These are phyloP conservation scores for Lachancea meyersii DNA, from an alignment of 805 yeast genomes.

Conservation along the genomic window DNA sequence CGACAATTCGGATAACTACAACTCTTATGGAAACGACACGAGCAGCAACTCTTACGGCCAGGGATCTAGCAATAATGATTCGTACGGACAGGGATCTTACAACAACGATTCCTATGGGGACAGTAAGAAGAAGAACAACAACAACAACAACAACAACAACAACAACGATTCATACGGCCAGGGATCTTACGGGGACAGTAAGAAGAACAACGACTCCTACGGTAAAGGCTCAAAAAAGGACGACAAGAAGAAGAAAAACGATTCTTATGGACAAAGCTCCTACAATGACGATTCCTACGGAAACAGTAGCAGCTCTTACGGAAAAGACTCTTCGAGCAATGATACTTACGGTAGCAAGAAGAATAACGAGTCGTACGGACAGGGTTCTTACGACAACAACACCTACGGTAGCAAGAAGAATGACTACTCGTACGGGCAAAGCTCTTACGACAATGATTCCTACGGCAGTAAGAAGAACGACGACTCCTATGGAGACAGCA, in stretches of 20 bases:
- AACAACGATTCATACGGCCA: conserved; percentile 4
- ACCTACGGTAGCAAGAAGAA: conserved; percentile 15
- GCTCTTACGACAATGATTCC: conserved; percentile 13
- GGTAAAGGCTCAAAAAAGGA: conserved; percentile 21
- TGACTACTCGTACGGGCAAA: conserved; percentile 10
- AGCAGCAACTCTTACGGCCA: conserved; percentile 1
- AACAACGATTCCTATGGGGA: conserved; percentile 10
- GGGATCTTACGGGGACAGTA: conserved; percentile 11
- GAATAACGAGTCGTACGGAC: conserved; percentile 21
- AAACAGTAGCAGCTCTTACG: conserved; percentile 1
- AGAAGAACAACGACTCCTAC: conserved; percentile 20
- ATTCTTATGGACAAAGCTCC: conserved; percentile 13
- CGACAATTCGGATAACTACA: neutral
- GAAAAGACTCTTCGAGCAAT: conserved; percentile 16
- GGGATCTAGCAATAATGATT: conserved; percentile 3
- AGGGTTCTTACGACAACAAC: conserved; percentile 4
- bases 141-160: conserved; percentile 6
- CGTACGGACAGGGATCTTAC: conserved; percentile 13
- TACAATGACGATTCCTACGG: conserved; percentile 12
- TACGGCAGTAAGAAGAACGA: conserved; percentile 12
- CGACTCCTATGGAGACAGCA: conserved; percentile 21
- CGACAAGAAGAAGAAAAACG: conserved; percentile 8
- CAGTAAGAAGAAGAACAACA: neutral
- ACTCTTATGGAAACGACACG: conserved; percentile 25
- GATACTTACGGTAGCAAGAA: conserved; percentile 15